A percentile compares a stretch with the other conserved stretches of the same genome.
These are phyloP conservation scores for Paramecium biaurelia DNA, from an alignment of 73 alveolate species.

Conservation along the genomic window DNA sequence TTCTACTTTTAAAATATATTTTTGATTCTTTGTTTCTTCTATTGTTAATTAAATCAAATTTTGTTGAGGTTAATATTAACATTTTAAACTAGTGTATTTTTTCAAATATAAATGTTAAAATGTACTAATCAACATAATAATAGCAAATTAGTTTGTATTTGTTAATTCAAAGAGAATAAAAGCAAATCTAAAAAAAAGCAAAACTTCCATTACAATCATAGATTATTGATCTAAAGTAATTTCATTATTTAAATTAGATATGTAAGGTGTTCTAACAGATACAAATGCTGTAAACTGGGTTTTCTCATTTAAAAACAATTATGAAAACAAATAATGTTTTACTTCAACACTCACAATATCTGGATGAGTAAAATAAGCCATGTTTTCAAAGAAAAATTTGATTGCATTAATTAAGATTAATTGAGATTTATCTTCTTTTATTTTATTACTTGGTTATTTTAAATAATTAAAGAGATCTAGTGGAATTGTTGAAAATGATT, in stretches of 20 bases:
- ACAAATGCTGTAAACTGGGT: background rate
- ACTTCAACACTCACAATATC: background rate
- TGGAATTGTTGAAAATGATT: conserved; percentile 30
- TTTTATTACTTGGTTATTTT: background rate
- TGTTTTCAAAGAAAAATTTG: background rate
- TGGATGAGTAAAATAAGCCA: background rate
- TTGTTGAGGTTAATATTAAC: background rate
- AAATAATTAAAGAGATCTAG: background rate
- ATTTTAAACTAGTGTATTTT: background rate
- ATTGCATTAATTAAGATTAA: background rate
- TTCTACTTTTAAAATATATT: background rate
- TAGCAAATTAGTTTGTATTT: background rate
- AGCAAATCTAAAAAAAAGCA: background rate
- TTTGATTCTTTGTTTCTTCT: background rate
- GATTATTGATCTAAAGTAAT: background rate
- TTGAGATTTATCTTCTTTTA: background rate
- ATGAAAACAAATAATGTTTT: background rate
- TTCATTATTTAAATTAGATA: background rate
- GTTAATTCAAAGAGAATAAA: background rate
- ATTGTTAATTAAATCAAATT: background rate
- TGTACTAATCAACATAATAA: background rate
- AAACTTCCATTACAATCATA: background rate
- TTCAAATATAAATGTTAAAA: background rate
- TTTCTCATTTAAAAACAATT: background rate
- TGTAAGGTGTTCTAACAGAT: background rate